These are phyloP conservation scores for Malassezia psittaci DNA, from an alignment of 1,284 basidiomycete species.

Conservation along the genomic window DNA sequence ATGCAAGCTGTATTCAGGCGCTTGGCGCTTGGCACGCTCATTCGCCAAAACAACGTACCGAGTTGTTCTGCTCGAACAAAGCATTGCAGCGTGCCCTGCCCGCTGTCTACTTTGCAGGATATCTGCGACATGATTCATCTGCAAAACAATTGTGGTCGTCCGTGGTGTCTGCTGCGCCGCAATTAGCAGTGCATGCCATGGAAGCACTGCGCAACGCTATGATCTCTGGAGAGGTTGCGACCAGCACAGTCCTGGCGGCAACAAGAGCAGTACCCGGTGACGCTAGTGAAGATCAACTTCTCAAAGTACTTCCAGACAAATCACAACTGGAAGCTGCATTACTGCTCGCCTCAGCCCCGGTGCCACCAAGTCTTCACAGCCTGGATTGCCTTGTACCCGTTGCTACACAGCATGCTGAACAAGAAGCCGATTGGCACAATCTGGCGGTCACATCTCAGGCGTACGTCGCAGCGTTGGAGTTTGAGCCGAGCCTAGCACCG, in stretches of 20 bases:
- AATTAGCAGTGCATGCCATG: neutral
- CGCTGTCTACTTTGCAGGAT: neutral
- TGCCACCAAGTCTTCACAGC: constrained; percentile 6
- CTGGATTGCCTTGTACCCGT: constrained; percentile 49
- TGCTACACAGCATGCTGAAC: constrained; percentile 20
- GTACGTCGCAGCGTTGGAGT: constrained; percentile 56
- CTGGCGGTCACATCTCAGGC: constrained; percentile 62
- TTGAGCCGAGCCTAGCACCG: constrained; percentile 58
- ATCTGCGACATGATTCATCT: neutral
- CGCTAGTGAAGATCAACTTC: neutral
- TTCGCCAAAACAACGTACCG: neutral
- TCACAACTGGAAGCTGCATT: constrained; percentile 3
- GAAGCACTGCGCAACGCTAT: constrained; percentile 2
- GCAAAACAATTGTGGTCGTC: constrained; percentile 2
- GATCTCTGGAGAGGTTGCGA: neutral
- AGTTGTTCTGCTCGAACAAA: neutral
- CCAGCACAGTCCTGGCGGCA: neutral
- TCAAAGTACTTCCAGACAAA: constrained; percentile 1
- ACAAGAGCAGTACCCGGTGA: neutral
- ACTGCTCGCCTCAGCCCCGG: neutral
- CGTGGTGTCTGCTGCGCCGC: neutral
- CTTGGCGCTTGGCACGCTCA: neutral
- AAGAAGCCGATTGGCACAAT: constrained; percentile 29
- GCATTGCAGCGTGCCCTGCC: neutral
- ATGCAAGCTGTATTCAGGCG: neutral